These are phyloP conservation scores for Dactylellina parvicollis DNA, from an alignment of 2,329 filamentous ascomycete species.

Conservation along the genomic window DNA sequence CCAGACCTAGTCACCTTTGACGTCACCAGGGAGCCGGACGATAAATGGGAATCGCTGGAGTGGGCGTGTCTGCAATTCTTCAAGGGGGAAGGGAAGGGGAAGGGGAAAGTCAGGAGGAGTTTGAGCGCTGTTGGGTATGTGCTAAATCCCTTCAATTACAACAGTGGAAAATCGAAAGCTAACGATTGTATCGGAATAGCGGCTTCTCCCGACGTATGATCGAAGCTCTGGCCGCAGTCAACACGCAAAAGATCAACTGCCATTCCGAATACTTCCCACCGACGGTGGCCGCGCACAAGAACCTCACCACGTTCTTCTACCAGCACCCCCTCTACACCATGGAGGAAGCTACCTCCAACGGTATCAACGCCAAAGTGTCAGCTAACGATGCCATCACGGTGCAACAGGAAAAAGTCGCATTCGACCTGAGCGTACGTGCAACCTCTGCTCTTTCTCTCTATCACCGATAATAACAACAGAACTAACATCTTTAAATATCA, in stretches of 20 bases:
- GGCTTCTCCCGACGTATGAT: slow-evolving; percentile 48
- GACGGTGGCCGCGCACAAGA: slow-evolving; percentile 34
- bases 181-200: slow-evolving; percentile 11
- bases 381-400: slow-evolving; percentile 34
- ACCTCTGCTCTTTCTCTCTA: background rate
- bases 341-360: background rate
- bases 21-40: slow-evolving; percentile 35
- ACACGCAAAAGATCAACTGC: slow-evolving; percentile 47
- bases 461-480: background rate
- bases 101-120: slow-evolving; percentile 26
- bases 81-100: slow-evolving; percentile 5
- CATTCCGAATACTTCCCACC: slow-evolving; percentile 48
- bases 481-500: slow-evolving; percentile 1
- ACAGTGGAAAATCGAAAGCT: background rate
- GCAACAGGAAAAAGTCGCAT: slow-evolving; percentile 45
- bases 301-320: slow-evolving; percentile 51
- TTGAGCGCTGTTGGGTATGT: slow-evolving; percentile 40
- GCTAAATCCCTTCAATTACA: background rate
- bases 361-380: slow-evolving; percentile 10
- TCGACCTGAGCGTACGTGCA: slow-evolving; percentile 45
- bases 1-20: slow-evolving; percentile 50
- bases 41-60: slow-evolving; percentile 36
- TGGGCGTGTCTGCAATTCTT: slow-evolving; percentile 40
- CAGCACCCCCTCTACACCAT: slow-evolving; percentile 43
- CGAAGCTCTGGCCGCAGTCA: slow-evolving; percentile 34